Base-by-base conservation (phyloP, 1,284 basidiomycete species). In the Schizophyllum amplum region DNA sequence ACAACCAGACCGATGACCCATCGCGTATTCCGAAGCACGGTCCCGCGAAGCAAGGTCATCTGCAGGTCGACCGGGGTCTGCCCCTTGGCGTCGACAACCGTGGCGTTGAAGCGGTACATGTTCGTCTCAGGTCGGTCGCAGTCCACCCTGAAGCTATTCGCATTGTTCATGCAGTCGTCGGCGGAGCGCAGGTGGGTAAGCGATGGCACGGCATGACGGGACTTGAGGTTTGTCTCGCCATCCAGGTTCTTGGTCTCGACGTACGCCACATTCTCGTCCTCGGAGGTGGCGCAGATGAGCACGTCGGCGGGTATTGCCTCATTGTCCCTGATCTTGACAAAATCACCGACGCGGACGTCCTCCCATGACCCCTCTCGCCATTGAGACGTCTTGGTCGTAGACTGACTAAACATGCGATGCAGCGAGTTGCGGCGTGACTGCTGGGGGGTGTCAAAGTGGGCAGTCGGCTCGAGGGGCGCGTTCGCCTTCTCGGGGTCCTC, bases 241-340 rank as follows among this genome's bases (percentile, higher is more conserved):
- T 99, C 97, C 47, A 99, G 78, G 67, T 98, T 99, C 80, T 99
- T 99, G 26, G 97, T 99, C 78, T 99, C 97, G 61, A 99, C 86
- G 70, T 90, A 99, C 49, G 92, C 93, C 5, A 97, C 91, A 69
- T 98, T 94, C 70, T 98, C 97, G 51, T 98, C 95, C 69, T 98
- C 97, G 13, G 92, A 95, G 0, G 97, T 98, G 0, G 95, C 78
- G 70, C 94, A 98, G 60, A 99, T 90, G 62, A 98, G 81, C 61
- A 99, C 79, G 68, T 99, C 96, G 0, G 96, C 96, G 0, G 97
- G 96, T 52, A 99, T 81, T 2, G 86, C 74, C 63, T 99, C 91
- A 70, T 94, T 82, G 68, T 95, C 89, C 69, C 82, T 79, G 61
- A 99, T 86, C 70, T 91, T 92, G 68, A 99, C 86, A 67, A 97